A percentile compares a stretch with the other conserved stretches of the same genome.
Conservation (phyloP, 2,329 filamentous ascomycete species). For the Ramichloridium luteum region DNA sequence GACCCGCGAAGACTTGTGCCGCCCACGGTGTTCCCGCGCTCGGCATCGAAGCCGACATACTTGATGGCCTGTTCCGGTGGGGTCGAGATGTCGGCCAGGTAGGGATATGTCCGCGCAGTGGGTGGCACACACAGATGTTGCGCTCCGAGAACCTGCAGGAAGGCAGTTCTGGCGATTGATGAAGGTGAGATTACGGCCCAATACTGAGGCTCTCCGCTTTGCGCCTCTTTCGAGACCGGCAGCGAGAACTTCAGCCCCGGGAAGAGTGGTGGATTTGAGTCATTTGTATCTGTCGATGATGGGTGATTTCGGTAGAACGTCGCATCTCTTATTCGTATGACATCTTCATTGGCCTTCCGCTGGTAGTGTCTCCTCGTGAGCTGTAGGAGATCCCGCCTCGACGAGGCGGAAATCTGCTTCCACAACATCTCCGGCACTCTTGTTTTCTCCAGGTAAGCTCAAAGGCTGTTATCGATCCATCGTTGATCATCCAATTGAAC, state of each 20-base stretch:
- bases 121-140: slow-evolving; percentile 65
- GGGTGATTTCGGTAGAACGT: slow-evolving; percentile 76
- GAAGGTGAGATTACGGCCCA: slow-evolving; percentile 81
- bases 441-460: too few species aligned
- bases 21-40: slow-evolving; percentile 43
- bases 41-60: slow-evolving; percentile 82
- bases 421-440: too few species aligned
- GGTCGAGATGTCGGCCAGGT: slow-evolving; percentile 49
- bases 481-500: too few species aligned
- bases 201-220: slow-evolving; percentile 36
- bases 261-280: slow-evolving; percentile 39
- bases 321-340: slow-evolving; percentile 59
- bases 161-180: slow-evolving; percentile 65
- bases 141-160: slow-evolving; percentile 68
- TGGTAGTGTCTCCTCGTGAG: too few species aligned
- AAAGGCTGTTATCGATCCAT: too few species aligned
- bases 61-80: slow-evolving; percentile 58
- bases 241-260: slow-evolving; percentile 57
- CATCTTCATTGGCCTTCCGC: too few species aligned
- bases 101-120: slow-evolving; percentile 63
- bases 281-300: slow-evolving; percentile 27
- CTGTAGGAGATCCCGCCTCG: too few species aligned
- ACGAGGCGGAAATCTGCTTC: too few species aligned
- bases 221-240: slow-evolving; percentile 34
- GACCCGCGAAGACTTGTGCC: slow-evolving; percentile 53